These are phyloP conservation scores for Magnaporthiopsis incrustans DNA, from an alignment of 2,329 filamentous ascomycete genomes.

Conservation along the genomic window DNA sequence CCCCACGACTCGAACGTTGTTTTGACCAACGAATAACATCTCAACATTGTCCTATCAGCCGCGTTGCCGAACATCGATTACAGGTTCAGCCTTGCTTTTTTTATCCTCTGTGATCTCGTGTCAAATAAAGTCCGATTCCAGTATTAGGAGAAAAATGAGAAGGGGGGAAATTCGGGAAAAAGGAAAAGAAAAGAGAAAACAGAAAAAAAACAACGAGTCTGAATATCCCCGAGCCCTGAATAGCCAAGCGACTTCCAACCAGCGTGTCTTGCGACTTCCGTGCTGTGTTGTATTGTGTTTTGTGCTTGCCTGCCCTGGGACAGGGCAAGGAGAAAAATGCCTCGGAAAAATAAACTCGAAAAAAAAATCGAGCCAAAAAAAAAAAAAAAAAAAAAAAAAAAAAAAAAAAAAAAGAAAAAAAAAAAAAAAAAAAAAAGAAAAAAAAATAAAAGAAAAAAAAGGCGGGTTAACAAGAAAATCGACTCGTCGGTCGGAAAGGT, in stretches of 20 bases:
- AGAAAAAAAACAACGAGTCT: not conserved
- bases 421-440: not conserved
- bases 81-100: not conserved
- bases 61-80: not conserved
- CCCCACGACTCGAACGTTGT: not conserved
- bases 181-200: too few relatives aligned
- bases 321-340: not conserved
- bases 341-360: not conserved
- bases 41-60: not conserved
- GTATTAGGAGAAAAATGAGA: not conserved
- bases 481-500: too few relatives aligned
- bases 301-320: not conserved
- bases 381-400: not conserved
- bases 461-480: not conserved
- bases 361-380: not conserved
- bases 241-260: not conserved
- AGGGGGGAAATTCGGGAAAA: too few relatives aligned
- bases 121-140: not conserved
- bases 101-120: not conserved
- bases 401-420: not conserved
- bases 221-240: not conserved
- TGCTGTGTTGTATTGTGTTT: not conserved
- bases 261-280: not conserved
- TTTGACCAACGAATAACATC: not conserved
- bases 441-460: not conserved